Base-by-base conservation (phyloP, 331 rosid genomes). In the Stylosanthes scabra region DNA sequence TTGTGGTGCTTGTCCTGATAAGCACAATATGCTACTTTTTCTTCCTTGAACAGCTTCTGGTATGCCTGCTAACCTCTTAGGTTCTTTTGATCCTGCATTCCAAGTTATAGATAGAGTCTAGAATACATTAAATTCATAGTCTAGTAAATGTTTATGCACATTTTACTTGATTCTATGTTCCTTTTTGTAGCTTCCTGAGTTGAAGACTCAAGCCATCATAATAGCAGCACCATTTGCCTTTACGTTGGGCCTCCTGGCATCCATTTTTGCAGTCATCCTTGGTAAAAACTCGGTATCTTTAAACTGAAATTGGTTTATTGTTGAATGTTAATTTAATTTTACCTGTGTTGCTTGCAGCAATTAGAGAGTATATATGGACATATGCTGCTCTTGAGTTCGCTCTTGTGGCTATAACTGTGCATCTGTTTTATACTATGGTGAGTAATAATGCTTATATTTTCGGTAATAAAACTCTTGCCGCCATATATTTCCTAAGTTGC, bases 11-110 rank as follows among this genome's bases (percentile, higher is more conserved):
- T 71, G 88, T 88, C 80, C 84, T 91, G 78, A 91, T 94, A 76
- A 94, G 99, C 92, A 88, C 96, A 5, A 84, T 91, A 72, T 91
- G 99, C 88, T 94, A 94, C 77, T 91, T 94, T 84, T 94, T 94
- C 96, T 94, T 91, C 84, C 93, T 94, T 15, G 97, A 94, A 86
- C 99, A 94, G 88, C 96, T 94, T 49, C 88, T 94, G 97, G 99
- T 94, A 91, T 75, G 96, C 66, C 80, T 69, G 52, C 51, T 80
- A 25, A n/a, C 25, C 25, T 1, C 25, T 20, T 20, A 60, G 29
- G 47, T 41, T 68, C 27, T 69, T 37, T 25, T 49, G 42, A 39
- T 4, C 42, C 42, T 39, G 31, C 55, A 13, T 62, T 72, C 28
- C 1, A n/a, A 47, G 40, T 50, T 56, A 10, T 55, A 47, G 39